Evolutionary conservation across 495 filamentous ascomycete species (phyloP).

Genomic region (Tuber aestivum): DNA sequence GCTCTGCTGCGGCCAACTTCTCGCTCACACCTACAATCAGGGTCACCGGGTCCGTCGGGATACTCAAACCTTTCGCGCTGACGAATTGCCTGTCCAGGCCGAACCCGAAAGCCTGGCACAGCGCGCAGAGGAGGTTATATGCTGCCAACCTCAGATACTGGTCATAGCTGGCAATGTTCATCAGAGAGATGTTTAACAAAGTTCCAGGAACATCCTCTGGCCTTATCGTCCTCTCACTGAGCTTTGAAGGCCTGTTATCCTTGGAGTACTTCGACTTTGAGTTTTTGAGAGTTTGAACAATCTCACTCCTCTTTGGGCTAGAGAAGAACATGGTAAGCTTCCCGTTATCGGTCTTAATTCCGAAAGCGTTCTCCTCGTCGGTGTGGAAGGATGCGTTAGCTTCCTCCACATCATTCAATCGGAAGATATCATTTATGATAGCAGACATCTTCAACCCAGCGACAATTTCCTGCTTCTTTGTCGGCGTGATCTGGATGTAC

Average conservation of each 20-base stretch:
- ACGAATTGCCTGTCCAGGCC: conserved; percentile 54
- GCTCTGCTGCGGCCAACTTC: conserved; percentile 55
- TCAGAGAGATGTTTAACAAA: conserved; percentile 58
- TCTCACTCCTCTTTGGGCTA: conserved; percentile 55
- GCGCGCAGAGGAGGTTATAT: conserved; percentile 58
- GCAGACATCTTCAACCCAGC: conserved; percentile 54
- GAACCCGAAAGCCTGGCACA: conserved; percentile 61
- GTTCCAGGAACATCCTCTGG: conserved; percentile 65
- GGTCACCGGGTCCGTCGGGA: conserved; percentile 57
- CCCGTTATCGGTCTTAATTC: conserved; percentile 59
- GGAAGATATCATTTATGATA: conserved; percentile 62
- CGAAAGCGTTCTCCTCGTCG: conserved; percentile 62
- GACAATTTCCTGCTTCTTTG: conserved; percentile 59
- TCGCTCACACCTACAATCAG: conserved; percentile 60
- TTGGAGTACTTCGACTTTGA: conserved; percentile 58
- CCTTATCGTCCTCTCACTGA: conserved; percentile 56
- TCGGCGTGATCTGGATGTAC: conserved; percentile 63
- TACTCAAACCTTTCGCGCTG: conserved; percentile 50
- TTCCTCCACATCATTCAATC: conserved; percentile 59
- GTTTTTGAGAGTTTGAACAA: conserved; percentile 55
- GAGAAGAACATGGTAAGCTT: conserved; percentile 64
- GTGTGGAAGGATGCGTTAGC: conserved; percentile 55
- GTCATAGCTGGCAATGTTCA: conserved; percentile 57
- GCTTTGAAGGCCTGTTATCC: conserved; percentile 53
- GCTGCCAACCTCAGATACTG: conserved; percentile 54